Evolutionary conservation across 1,284 basidiomycete genomes (phyloP), one percentile per base, ranked within the genome.

Genomic region (Apiotrichum veenhuisii): DNA sequence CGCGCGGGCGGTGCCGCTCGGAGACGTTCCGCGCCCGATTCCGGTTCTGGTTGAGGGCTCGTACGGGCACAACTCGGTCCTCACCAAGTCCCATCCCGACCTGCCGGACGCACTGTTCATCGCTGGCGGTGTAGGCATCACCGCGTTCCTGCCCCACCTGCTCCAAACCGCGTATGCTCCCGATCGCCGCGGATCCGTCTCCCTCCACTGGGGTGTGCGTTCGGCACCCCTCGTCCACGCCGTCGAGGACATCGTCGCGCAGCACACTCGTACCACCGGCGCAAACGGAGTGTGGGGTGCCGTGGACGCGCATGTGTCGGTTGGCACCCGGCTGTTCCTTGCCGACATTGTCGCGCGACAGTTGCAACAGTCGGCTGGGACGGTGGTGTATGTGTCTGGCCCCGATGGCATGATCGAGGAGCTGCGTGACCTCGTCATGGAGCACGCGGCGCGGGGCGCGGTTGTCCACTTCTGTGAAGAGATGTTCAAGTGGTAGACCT

Each of bases 81-180:
- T 73, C 5, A 47, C 59, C 2, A 49, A 38, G 17, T 68, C 56
- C 43, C 64, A 66, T 22, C 46, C 20, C 10, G 17, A 5, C 22
- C 14, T 26, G 12, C 22, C 22, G 7, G 14, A 60, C 46, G 47
- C 64, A 33, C 42, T 67, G 14, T 52, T 69, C 17, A 45, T 68
- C 33, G 67, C 67, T 1, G 69, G 69, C 12, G 69, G 69, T 10
- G 63, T 58, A 22, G 69, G 69, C 17, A 67, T 71, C 23, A 64
- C 69, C 11, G 63, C 64, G 3, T 45, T 66, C 23, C 52, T 71
- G 23, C 66, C 69, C 14, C 20, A 11, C 3, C 42, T 43, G 5
- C 12, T 26, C 22, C 5, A 20, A 11, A 11, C 20, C 10, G 23
- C 20, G 8, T 8, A 3, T 11, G 12, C 34, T 3, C 34, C 34